Evolutionary conservation across 2,329 filamentous ascomycete genomes (phyloP).

Genomic region (Rachicladosporium sp.): DNA sequence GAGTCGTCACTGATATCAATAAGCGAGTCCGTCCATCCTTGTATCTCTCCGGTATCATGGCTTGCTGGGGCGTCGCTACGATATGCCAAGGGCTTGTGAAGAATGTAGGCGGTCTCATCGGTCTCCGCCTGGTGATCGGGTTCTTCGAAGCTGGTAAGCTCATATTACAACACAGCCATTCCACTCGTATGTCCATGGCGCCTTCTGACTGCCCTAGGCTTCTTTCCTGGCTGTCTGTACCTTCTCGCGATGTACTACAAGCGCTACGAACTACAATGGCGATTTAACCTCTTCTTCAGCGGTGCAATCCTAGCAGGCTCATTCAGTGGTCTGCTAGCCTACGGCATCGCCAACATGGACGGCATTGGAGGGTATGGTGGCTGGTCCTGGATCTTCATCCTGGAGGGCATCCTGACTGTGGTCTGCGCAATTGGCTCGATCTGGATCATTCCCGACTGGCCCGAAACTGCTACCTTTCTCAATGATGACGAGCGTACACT

Average conservation of each 20-base stretch:
- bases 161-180: background rate
- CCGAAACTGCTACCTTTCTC: conserved; percentile 35
- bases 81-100: conserved; percentile 23
- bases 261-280: conserved; percentile 30
- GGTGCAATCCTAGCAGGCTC: conserved; percentile 30
- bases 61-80: conserved; percentile 26
- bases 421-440: conserved; percentile 12
- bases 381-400: conserved; percentile 43
- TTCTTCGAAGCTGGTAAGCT: conserved; percentile 24
- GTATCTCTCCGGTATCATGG: conserved; percentile 26
- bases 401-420: conserved; percentile 20
- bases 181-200: no score
- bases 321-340: conserved; percentile 31
- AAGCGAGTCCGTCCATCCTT: conserved; percentile 24
- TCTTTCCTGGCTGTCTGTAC: conserved; percentile 15
- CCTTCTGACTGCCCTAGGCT: conserved; percentile 6
- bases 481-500: conserved; percentile 32
- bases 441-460: conserved; percentile 31
- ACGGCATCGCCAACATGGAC: conserved; percentile 21
- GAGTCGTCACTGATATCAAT: no score
- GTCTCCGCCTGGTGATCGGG: conserved; percentile 21
- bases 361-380: conserved; percentile 19
- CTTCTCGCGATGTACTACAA: conserved; percentile 30
- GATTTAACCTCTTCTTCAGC: conserved; percentile 30
- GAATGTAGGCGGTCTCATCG: conserved; percentile 21